Base-by-base conservation (phyloP, 2,329 filamentous ascomycete genomes). In the Aspergillus proliferans region DNA sequence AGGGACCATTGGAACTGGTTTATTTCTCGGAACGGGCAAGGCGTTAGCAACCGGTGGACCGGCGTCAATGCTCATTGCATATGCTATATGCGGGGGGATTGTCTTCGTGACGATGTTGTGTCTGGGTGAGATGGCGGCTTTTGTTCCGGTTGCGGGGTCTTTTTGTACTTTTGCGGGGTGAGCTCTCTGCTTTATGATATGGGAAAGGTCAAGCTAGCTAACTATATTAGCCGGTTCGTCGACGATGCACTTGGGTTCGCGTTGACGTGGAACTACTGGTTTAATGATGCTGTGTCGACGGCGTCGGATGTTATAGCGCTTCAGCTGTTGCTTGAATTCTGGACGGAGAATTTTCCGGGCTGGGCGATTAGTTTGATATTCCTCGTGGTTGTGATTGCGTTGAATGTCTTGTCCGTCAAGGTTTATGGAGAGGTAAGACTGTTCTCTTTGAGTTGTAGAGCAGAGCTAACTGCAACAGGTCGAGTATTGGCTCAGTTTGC, bases 311-410 rank as follows among this genome's bases (percentile, higher is more conserved):
- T 85, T 22, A 79, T 84, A 18, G 76, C 79, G 0, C 62, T 81
- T 30, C 79, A 82, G 59, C 66, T 85, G 2, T 59, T 85, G 1
- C 65, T 84, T 46, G 66, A 81, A 43, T 85, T 82, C 60, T 85
- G 82, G 82, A 78, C 76, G 33, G 75, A 79, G 41, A 75, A 76
- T 51, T 81, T 86, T 46, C 82, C 83, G 0, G 81, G 81, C 1
- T 84, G 81, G 75, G 83, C 77, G 0, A 69, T 85, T 41, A 82
- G 80, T 56, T 59, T 85, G 46, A 82, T 85, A 28, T 82, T 85
- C 55, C 78, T 81, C 70, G 70, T 76, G 5, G 63, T 82, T 2
- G 63, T 84, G 33, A 75, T 84, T 7, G 67, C 60, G 0, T 62
- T 77, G 41, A 82, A 79, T 54, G 67, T 81, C 34, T 64, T 81